Conservation (phyloP, 306 rosid genomes). For the Lathyrus oleraceus region DNA sequence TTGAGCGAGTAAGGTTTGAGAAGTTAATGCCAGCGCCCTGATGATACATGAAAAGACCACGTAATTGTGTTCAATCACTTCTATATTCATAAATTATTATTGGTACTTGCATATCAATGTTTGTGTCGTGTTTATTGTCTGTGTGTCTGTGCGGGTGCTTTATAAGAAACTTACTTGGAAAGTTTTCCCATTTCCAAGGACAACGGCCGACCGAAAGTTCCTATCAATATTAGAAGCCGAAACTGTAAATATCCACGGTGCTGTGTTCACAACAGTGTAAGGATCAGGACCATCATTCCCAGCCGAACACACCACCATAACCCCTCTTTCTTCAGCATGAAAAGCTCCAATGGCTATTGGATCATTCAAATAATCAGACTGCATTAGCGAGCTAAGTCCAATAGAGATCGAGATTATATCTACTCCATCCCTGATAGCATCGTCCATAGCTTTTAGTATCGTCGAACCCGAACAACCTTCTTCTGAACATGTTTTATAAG, state of each 20-base stretch:
- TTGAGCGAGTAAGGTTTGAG: slow-evolving; percentile 63
- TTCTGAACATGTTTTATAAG: slow-evolving; percentile 76
- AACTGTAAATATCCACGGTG: slow-evolving; percentile 91
- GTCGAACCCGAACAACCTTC: slow-evolving; percentile 81
- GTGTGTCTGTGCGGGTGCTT: background rate
- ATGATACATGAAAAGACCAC: slow-evolving; percentile 27
- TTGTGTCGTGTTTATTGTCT: background rate
- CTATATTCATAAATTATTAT: background rate
- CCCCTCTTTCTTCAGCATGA: slow-evolving; percentile 83
- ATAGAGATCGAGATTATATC: slow-evolving; percentile 86
- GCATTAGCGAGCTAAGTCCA: slow-evolving; percentile 65
- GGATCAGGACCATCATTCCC: slow-evolving; percentile 94
- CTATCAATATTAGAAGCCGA: slow-evolving; percentile 96
- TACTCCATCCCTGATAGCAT: slow-evolving; percentile 87
- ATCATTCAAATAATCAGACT: slow-evolving; percentile 67
- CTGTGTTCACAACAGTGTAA: slow-evolving; percentile 72
- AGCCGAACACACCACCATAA: slow-evolving; percentile 84
- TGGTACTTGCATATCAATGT: background rate
- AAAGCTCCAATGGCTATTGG: slow-evolving; percentile 94
- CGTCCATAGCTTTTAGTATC: slow-evolving; percentile 80
- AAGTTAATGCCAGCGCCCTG: slow-evolving; percentile 82
- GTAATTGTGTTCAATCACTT: background rate
- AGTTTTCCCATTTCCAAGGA: slow-evolving; percentile 73
- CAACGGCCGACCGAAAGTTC: slow-evolving; percentile 60
- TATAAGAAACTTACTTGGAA: slow-evolving; percentile 47